Conservation (phyloP, 805 yeast genomes). For the Saccharomyces kudriavzevii region DNA sequence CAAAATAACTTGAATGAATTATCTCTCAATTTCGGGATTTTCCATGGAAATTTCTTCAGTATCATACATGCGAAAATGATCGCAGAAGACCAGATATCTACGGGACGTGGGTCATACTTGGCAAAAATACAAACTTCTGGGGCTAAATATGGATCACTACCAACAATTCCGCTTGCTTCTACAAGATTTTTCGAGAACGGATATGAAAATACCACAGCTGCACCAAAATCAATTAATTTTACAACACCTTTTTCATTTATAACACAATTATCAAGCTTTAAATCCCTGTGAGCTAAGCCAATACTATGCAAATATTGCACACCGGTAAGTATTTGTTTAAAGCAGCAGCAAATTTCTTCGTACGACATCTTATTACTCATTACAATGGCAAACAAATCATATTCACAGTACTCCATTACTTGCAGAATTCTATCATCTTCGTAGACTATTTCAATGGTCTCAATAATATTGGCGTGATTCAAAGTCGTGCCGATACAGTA, state of each 20-base stretch:
- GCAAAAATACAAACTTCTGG: constrained; percentile 83
- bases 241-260: constrained; percentile 75
- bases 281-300: constrained; percentile 87
- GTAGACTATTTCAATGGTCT: constrained; percentile 84
- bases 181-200: constrained; percentile 69
- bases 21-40: constrained; percentile 76
- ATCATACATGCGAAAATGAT: constrained; percentile 90
- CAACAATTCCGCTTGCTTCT: constrained; percentile 78
- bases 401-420: constrained; percentile 92
- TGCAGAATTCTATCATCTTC: constrained; percentile 82
- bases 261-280: constrained; percentile 89
- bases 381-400: constrained; percentile 84
- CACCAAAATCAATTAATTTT: constrained; percentile 86
- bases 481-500: constrained; percentile 89
- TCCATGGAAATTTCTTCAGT: constrained; percentile 89
- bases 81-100: constrained; percentile 89
- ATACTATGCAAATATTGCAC: constrained; percentile 70
- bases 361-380: constrained; percentile 82
- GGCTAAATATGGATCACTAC: constrained; percentile 83
- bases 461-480: constrained; percentile 82
- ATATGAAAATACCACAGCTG: constrained; percentile 84
- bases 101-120: constrained; percentile 85
- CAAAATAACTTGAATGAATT: constrained; percentile 78
- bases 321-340: constrained; percentile 76
- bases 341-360: constrained; percentile 78